Evolutionary conservation across 73 alveolate genomes (phyloP), one percentile per base, ranked within the genome.

Genomic region (Stentor roeselii): DNA sequence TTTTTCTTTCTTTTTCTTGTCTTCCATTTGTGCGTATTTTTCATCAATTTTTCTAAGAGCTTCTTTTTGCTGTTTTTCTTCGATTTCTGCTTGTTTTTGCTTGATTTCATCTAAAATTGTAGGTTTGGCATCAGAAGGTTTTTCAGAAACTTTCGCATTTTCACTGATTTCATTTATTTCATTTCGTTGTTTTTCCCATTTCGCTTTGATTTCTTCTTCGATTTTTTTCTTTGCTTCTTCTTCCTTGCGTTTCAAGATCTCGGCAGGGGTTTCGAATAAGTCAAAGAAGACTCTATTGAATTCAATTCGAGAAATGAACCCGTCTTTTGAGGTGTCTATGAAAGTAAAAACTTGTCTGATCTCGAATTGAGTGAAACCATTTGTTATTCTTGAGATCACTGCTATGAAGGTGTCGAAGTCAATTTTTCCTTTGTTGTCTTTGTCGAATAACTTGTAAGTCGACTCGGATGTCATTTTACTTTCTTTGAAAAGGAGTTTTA

Each of bases 311-410:
- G 37, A 27, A 30, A 67, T 67, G 34, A 21, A 21, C 14, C 80
- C 80, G 2, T 67, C 80, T 21, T 67, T 21, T 27, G 50, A 30
- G 27, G n/a, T 32, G 34, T 67, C 80, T 11, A 67, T 30, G 2
- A 27, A 32, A 21, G 21, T n/a, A 67, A 67, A 67, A 67, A 67
- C 50, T 32, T 67, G 80, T 67, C 80, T 67, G 14, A 67, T 67
- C 11, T 67, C 15, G 34, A 67, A 67, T 67, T 67, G 50, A 21
- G 50, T 21, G 41, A 27, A 67, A 30, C 37, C 37, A 1, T 21
- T 1, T 0, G 80, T 34, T 21, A 67, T 67, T 34, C 37, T 67
- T 34, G 11, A 27, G 27, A 67, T 34, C 37, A 30, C 41, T 1
- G 50, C 34, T 21, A 21, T 11, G 37, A 67, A 67, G 34, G 37